phyloP scores from a whole-genome alignment of 495 filamentous ascomycete species.

The Astrothelium macrocarpum region DNA sequence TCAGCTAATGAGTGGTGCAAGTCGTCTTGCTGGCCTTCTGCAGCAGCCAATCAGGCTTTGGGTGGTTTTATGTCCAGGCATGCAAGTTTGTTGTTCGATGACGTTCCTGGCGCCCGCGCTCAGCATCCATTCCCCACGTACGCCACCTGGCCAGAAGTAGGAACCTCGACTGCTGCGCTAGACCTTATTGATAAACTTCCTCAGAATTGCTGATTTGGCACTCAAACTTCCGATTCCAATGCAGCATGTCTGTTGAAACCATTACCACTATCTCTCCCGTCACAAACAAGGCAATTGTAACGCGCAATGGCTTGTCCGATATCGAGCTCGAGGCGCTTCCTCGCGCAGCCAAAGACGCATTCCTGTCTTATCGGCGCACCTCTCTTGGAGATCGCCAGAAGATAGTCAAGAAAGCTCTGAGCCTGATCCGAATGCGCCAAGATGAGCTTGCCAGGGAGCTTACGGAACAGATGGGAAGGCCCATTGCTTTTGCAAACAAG shows the following conservation, averaged over 20 bases:
- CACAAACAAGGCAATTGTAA: conserved; percentile 68
- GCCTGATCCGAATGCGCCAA: conserved; percentile 54
- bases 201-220: background rate
- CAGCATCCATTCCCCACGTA: background rate
- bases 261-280: conserved; percentile 84
- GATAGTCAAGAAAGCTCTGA: conserved; percentile 66
- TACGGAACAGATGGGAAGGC: conserved; percentile 89
- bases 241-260: conserved; percentile 62
- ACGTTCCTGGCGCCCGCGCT: no score
- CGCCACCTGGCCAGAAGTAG: background rate
- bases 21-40: background rate
- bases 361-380: conserved; percentile 56
- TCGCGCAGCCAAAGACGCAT: conserved; percentile 56
- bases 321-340: conserved; percentile 59
- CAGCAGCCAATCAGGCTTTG: no score
- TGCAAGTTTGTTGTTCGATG: no score
- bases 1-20: no score
- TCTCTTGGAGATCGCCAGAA: conserved; percentile 57
- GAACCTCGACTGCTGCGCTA: background rate
- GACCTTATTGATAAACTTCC: background rate
- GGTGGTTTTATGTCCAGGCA: no score
- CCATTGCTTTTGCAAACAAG: conserved; percentile 71
- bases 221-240: background rate
- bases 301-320: conserved; percentile 57
- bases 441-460: conserved; percentile 77